Evolutionary conservation across 2,329 filamentous ascomycete species (phyloP), one percentile per base, ranked within the genome.

Genomic region (Colletotrichum gloeosporioides): DNA sequence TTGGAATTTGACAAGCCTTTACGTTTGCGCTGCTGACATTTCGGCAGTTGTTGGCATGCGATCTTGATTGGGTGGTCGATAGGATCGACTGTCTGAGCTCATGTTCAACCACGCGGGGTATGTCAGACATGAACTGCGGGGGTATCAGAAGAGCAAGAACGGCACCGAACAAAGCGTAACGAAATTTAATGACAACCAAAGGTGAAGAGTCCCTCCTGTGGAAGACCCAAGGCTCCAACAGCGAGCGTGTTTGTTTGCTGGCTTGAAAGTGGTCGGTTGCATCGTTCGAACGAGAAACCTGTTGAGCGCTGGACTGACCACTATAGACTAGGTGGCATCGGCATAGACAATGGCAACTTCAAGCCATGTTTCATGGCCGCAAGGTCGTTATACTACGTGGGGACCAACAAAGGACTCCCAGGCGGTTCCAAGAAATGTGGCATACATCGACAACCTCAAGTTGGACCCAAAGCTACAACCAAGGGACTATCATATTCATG

Each of bases 181-280:
- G n/a, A 3, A 6, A 10, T 4, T 0, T 9, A 10, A 22, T 49
- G 3, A 22, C 9, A 22, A 12, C 9, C 2, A 12, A 49, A 49
- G 9, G 44, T 49, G 5, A 7, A 49, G 44, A 12, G 7, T 22
- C 44, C 0, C 16, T n/a, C 0, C 10, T 22, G 18, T 7, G 0
- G 3, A 49, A 7, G 0, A 3, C 2, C 0, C n/a, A 49, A 49
- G 18, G 18, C n/a, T 13, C 1, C n/a, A 1, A 22, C 9, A 0
- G 18, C 44, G 18, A 49, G 44, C 1, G 44, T 49, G 0, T 12
- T 49, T 22, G 44, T 0, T 18, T 49, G 18, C 44, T 49, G 18
- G 9, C 10, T 49, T 49, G 18, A 49, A 49, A 10, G 39, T 49
- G 18, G 10, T 22, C 18, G 3, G 10, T 12, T 49, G 44, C n/a